Evolutionary conservation across 179 eudicot species (phyloP).

Genomic region (Silene noctiflora): DNA sequence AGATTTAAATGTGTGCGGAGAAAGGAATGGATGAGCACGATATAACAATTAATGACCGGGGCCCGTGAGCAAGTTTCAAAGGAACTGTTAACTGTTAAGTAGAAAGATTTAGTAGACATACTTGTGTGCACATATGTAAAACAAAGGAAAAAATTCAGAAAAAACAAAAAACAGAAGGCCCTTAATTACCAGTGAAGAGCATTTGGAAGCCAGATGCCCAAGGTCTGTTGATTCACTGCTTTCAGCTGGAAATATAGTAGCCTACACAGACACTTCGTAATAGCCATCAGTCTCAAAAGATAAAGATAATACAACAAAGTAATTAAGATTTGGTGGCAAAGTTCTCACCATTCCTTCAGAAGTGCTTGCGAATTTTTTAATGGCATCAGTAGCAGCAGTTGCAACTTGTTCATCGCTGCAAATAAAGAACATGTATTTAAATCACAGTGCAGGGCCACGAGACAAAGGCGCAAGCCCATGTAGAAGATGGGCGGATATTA

Average conservation of each 20-base stretch:
- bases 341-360: constrained; percentile 66
- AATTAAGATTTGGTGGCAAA: background rate
- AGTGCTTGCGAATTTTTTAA: constrained; percentile 53
- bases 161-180: background rate
- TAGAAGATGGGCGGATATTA: no score
- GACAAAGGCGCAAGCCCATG: no score
- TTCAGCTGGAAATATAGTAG: constrained; percentile 59
- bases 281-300: constrained; percentile 14
- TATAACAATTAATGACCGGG: background rate
- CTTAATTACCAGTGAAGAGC: constrained; percentile 64
- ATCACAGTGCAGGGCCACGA: background rate
- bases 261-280: constrained; percentile 39
- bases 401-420: constrained; percentile 81
- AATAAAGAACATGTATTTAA: constrained; percentile 3
- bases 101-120: background rate
- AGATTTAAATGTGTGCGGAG: background rate
- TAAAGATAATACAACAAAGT: background rate
- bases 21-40: background rate
- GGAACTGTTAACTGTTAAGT: background rate
- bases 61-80: background rate
- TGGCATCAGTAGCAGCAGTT: constrained; percentile 74
- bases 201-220: constrained; percentile 50
- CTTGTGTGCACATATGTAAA: background rate
- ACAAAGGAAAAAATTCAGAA: background rate
- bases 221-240: constrained; percentile 57